Evolutionary conservation across 2,329 filamentous ascomycete species (phyloP).

Genomic region (Fusarium haematococcum): DNA sequence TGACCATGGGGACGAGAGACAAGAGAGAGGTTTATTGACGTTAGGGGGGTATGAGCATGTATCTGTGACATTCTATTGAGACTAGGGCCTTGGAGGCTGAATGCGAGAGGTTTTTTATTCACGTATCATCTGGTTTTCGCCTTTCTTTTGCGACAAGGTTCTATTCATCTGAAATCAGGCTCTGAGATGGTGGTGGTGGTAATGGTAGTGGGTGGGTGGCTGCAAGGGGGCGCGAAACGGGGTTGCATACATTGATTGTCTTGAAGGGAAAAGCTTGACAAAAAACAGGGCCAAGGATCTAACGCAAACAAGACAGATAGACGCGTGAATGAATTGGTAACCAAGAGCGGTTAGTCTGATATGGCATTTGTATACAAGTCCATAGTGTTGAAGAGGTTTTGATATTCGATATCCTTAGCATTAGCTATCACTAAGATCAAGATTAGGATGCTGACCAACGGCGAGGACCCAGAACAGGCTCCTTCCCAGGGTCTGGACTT

Average conservation of each 20-base stretch:
- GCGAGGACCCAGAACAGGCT: background rate
- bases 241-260: background rate
- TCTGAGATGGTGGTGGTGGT: background rate
- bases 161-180: background rate
- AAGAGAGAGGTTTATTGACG: background rate
- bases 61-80: constrained; percentile 5
- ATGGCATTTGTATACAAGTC: background rate
- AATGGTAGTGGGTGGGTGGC: background rate
- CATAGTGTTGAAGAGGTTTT: background rate
- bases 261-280: background rate
- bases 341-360: background rate
- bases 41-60: background rate
- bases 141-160: background rate
- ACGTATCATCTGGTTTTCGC: background rate
- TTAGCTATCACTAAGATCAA: background rate
- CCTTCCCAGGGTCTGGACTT: background rate
- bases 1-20: background rate
- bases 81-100: constrained; percentile 4
- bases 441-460: background rate
- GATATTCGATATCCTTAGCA: background rate
- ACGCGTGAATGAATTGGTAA: background rate
- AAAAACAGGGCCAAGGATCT: background rate
- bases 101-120: background rate
- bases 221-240: constrained; percentile 1
- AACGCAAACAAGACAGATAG: background rate